These are phyloP conservation scores for Neonectria faginata DNA, from an alignment of 2,329 filamentous ascomycete genomes.

Conservation along the genomic window DNA sequence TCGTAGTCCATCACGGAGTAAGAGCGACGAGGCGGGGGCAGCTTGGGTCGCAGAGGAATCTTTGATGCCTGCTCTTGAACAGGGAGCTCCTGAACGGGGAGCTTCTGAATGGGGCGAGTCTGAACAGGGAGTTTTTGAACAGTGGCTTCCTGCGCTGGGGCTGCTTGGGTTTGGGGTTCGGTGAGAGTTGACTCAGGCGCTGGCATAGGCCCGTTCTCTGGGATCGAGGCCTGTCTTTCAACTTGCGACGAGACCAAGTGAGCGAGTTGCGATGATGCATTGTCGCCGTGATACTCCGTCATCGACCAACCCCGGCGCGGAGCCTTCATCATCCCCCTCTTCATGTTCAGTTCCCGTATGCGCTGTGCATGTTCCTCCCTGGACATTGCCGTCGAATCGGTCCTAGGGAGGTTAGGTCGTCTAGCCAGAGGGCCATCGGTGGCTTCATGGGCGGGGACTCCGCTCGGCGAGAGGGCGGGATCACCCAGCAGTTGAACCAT, in stretches of 20 bases:
- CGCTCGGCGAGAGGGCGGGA: constrained; percentile 44
- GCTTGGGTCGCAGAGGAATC: constrained; percentile 48
- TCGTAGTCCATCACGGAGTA: constrained; percentile 72
- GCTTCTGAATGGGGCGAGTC: not conserved
- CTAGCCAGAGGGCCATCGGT: constrained; percentile 38
- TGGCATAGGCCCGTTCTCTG: constrained; percentile 47
- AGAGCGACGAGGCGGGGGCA: constrained; percentile 64
- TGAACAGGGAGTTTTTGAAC: constrained; percentile 7
- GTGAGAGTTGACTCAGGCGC: constrained; percentile 23
- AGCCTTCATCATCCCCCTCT: constrained; percentile 52
- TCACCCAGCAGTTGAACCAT: constrained; percentile 51
- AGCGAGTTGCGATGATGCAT: constrained; percentile 38
- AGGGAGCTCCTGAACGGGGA: constrained; percentile 4
- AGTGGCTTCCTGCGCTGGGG: constrained; percentile 12
- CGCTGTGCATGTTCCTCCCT: constrained; percentile 57
- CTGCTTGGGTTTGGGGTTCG: constrained; percentile 32
- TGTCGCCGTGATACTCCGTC: constrained; percentile 56
- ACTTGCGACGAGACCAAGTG: constrained; percentile 41
- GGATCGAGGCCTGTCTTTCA: constrained; percentile 49
- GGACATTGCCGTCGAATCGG: constrained; percentile 47
- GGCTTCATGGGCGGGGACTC: constrained; percentile 40
- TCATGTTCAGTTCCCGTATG: constrained; percentile 53
- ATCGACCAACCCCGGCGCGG: constrained; percentile 62
- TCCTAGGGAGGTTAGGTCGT: constrained; percentile 40
- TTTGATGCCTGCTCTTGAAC: constrained; percentile 39